Base-by-base conservation (phyloP, 352 stramenopile genomes). In the Phytophthora syringae region DNA sequence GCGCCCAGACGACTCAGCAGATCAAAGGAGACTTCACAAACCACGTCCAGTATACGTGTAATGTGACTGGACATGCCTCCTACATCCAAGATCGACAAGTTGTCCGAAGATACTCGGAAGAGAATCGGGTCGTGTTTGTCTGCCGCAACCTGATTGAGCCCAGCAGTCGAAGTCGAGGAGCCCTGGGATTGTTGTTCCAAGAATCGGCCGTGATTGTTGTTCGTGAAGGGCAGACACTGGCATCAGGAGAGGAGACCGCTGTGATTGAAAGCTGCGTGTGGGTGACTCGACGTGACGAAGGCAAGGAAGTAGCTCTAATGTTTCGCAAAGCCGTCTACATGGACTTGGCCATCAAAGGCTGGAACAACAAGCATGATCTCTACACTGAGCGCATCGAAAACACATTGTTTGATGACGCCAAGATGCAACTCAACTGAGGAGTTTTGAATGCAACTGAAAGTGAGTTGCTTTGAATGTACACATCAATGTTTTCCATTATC, bases 361-460 rank as follows among this genome's bases (percentile, higher is more conserved):
- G 49, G 39, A 54, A 42, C 34, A 54, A 34, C 24, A 60, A 60
- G 13, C 16, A 66, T 7, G 56, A 45, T 9, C 47, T 61, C n/a
- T 56, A 56, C 25, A 47, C 16, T 16, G 37, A 66, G 16, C 50
- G 39, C 15, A 52, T 70, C 21, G 62, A 70, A 45, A 70, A 70
- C 32, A 66, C 56, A 48, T 54, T 70, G 32, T 70, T 70, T 36
- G 55, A 70, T 20, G 55, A 51, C 10, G 18, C 27, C 7, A 47
- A 18, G 40, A 27, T 18, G 36, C 36, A 42, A 42, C 2, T 42
- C 15, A 16, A 18, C 5, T 40, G 2, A 40, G 5, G 9, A n/a
- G n/a, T n/a, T n/a, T n/a, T n/a, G n/a, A n/a, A n/a, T n/a, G n/a
- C n/a, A n/a, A n/a, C n/a, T n/a, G n/a, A n/a, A n/a, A n/a, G n/a